Percentiles rank a stretch among this genome's conserved stretches.
Evolutionary conservation across 306 rosid genomes (phyloP).

Genomic region (Prinsepia uniflora): DNA sequence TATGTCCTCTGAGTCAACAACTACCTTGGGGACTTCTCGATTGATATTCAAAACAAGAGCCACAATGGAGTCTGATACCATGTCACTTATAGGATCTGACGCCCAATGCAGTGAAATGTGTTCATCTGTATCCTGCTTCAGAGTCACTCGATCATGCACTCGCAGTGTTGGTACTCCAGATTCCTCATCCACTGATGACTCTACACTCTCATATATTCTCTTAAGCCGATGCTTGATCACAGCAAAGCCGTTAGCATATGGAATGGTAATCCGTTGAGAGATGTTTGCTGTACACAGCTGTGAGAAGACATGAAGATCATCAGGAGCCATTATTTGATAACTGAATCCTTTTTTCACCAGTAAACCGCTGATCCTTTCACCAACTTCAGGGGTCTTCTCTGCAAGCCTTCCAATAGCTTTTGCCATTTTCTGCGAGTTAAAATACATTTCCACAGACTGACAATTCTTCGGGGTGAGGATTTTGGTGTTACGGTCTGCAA

Average conservation of each 20-base stretch:
- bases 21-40: conserved; percentile 65
- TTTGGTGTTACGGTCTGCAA: conserved; percentile 76
- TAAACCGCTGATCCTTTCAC: conserved; percentile 73
- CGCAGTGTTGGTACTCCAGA: conserved; percentile 59
- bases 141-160: conserved; percentile 70
- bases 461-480: conserved; percentile 90
- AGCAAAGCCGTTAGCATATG: conserved; percentile 57
- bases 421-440: conserved; percentile 93
- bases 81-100: conserved; percentile 82
- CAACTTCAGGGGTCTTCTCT: conserved; percentile 63
- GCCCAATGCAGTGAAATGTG: conserved; percentile 86
- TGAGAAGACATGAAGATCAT: conserved; percentile 89
- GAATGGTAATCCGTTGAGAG: conserved; percentile 84
- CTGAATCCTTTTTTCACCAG: conserved; percentile 87
- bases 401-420: conserved; percentile 86
- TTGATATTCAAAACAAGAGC: conserved; percentile 72
- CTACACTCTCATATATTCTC: conserved; percentile 78
- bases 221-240: conserved; percentile 62
- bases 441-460: conserved; percentile 86
- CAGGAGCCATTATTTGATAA: conserved; percentile 92
- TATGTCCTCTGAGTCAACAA: conserved; percentile 57
- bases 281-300: conserved; percentile 75
- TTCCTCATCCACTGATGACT: conserved; percentile 71
- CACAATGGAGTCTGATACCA: conserved; percentile 85
- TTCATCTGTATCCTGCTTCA: conserved; percentile 80